Conservation (phyloP, 768 basidiomycete genomes). For the Pleurotus citrinopileatus region DNA sequence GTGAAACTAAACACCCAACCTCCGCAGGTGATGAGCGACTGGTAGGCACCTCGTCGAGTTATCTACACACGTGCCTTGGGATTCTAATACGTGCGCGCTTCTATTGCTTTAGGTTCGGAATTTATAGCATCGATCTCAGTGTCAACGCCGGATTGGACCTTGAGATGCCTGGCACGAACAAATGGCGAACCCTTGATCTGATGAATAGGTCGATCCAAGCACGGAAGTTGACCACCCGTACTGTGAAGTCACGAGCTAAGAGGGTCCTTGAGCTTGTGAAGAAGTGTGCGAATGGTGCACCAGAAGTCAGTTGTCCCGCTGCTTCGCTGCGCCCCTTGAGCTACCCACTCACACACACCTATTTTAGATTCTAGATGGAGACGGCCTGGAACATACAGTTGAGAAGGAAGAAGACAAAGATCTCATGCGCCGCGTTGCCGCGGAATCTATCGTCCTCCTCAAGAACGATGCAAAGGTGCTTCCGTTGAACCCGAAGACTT, state of each 20-base stretch:
- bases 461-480: conserved; percentile 61
- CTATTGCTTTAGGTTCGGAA: conserved; percentile 52
- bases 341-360: background rate
- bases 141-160: conserved; percentile 80
- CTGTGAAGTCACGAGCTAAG: conserved; percentile 62
- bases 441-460: conserved; percentile 69
- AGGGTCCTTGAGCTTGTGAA: conserved; percentile 69
- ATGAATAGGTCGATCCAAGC: conserved; percentile 58
- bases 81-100: no score
- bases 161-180: conserved; percentile 76
- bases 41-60: conserved; percentile 39
- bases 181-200: conserved; percentile 71
- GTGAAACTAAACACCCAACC: background rate
- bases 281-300: conserved; percentile 62
- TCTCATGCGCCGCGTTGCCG: conserved; percentile 66
- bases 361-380: conserved; percentile 63
- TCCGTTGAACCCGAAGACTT: conserved; percentile 43
- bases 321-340: background rate
- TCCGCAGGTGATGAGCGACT: conserved; percentile 72
- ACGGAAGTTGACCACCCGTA: conserved; percentile 62
- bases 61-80: no score
- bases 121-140: conserved; percentile 59
- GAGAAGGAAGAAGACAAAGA: conserved; percentile 60
- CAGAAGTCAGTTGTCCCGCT: conserved; percentile 42
- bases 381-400: conserved; percentile 60